A percentile compares a stretch with the other conserved stretches of the same genome.
Conservation (phyloP, 208 protist genomes). For the Perkinsela sp. region DNA sequence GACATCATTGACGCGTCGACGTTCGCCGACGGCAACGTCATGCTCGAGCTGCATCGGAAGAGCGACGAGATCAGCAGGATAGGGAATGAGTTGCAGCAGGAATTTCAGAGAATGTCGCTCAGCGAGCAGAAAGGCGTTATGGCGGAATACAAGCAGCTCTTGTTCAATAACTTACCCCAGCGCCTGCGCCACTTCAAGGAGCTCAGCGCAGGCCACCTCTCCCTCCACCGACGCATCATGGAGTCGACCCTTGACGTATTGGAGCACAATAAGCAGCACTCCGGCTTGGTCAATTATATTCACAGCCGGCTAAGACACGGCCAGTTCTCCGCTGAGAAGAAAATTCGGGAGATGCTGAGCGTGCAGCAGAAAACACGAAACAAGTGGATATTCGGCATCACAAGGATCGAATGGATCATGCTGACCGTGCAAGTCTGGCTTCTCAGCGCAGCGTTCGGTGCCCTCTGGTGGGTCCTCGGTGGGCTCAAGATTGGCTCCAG, state of each 20-base stretch:
- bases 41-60: neutral
- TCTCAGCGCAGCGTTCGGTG: neutral
- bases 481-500: neutral
- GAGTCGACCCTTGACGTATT: neutral
- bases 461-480: neutral
- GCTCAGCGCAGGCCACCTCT: neutral
- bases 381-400: neutral
- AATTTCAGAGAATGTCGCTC: neutral
- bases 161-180: neutral
- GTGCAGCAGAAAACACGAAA: neutral
- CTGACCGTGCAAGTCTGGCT: neutral
- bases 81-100: neutral
- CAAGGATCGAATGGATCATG: neutral
- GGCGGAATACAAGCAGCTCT: neutral
- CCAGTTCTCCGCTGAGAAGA: neutral
- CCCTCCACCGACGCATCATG: neutral
- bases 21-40: neutral
- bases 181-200: neutral
- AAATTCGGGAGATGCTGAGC: neutral
- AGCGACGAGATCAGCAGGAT: neutral
- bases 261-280: neutral
- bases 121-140: neutral
- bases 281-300: neutral
- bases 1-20: neutral
- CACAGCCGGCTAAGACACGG: neutral